These are phyloP conservation scores for Cryphonectria naterciae DNA, from an alignment of 2,329 filamentous ascomycete species.

Conservation along the genomic window DNA sequence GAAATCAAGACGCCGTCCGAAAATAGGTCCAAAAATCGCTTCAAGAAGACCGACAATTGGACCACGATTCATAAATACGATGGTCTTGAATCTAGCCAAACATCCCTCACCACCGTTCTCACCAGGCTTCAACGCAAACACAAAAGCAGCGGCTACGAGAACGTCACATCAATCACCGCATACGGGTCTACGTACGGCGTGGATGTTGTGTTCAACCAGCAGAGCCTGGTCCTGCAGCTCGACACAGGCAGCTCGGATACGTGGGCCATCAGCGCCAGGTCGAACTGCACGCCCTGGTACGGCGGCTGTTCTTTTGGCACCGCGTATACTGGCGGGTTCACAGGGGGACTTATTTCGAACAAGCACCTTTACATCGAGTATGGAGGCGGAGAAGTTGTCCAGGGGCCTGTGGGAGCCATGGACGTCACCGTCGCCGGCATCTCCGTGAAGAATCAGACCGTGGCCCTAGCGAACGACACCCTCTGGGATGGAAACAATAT, in stretches of 20 bases:
- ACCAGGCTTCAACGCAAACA: conserved; percentile 32
- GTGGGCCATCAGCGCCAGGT: conserved; percentile 48
- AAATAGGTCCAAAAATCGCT: conserved; percentile 6
- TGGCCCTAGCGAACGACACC: conserved; percentile 53
- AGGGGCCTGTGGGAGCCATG: conserved; percentile 51
- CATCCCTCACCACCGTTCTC: neutral
- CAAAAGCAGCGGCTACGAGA: conserved; percentile 37
- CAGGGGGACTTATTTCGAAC: conserved; percentile 42
- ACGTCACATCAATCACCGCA: conserved; percentile 39
- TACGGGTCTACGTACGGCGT: conserved; percentile 41
- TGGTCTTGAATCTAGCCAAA: neutral
- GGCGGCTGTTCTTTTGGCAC: conserved; percentile 49
- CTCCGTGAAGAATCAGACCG: conserved; percentile 49
- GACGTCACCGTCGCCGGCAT: conserved; percentile 52
- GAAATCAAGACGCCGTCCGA: neutral
- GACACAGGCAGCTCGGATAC: conserved; percentile 59
- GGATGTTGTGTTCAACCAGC: conserved; percentile 40
- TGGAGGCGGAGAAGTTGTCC: conserved; percentile 53
- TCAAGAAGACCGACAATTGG: conserved; percentile 14
- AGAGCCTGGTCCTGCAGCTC: conserved; percentile 41
- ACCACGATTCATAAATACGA: neutral
- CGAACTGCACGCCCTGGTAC: conserved; percentile 46
- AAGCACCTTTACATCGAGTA: conserved; percentile 53
- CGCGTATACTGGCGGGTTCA: conserved; percentile 45
- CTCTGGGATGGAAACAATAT: conserved; percentile 57